Evolutionary conservation across 305 asterid species (phyloP).

Genomic region (Striga hermonthica): DNA sequence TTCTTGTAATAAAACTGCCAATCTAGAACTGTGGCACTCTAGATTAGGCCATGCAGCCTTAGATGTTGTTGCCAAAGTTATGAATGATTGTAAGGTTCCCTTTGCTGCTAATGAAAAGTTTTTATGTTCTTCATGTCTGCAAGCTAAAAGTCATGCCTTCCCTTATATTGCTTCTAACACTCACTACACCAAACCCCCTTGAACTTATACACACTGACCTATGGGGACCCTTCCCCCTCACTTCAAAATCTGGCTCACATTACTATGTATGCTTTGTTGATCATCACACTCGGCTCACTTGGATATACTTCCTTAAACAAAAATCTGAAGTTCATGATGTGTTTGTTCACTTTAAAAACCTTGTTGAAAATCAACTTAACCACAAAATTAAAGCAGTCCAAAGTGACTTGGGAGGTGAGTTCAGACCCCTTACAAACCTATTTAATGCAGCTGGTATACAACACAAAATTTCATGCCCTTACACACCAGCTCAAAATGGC

Average conservation of each 20-base stretch:
- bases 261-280: too few relatives aligned
- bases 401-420: background rate
- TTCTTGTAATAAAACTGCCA: too few relatives aligned
- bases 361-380: background rate
- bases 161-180: background rate
- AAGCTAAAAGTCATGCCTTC: background rate
- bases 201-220: background rate
- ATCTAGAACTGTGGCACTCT: background rate
- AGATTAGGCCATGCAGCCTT: background rate
- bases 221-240: too few relatives aligned
- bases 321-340: background rate
- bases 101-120: background rate
- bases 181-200: background rate
- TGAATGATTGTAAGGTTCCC: background rate
- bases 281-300: background rate
- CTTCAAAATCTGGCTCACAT: too few relatives aligned
- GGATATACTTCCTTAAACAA: background rate
- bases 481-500: background rate
- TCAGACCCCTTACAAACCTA: background rate
- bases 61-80: background rate
- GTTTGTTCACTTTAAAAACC: background rate
- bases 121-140: background rate
- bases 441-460: background rate
- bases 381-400: background rate
- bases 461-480: background rate